Percentiles rank a stretch among this genome's conserved stretches.
These are phyloP conservation scores for Coemansia aciculifera DNA, from an alignment of 192 early-diverging fungal genomes.

Conservation along the genomic window DNA sequence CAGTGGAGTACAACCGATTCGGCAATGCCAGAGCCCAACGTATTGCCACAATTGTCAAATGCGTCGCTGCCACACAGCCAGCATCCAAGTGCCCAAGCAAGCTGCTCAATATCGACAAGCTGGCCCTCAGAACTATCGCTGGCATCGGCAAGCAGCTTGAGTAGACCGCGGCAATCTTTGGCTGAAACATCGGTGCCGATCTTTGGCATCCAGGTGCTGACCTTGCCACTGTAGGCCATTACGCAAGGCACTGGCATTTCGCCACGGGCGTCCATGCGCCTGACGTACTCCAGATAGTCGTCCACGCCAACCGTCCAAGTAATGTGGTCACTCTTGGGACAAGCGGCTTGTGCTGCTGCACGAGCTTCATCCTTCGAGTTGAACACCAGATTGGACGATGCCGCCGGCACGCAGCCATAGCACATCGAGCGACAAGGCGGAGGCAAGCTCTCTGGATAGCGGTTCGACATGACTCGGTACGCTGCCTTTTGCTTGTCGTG, in stretches of 20 bases:
- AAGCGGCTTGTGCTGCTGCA: conserved; percentile 15
- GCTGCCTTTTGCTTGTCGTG: conserved; percentile 55
- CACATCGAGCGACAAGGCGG: conserved; percentile 47
- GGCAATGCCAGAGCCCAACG: conserved; percentile 4
- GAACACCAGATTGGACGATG: conserved; percentile 33
- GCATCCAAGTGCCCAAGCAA: conserved; percentile 44
- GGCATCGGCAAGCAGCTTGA: background rate
- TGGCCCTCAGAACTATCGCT: background rate
- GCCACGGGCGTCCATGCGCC: conserved; percentile 16
- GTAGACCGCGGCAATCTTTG: background rate
- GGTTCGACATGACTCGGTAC: conserved; percentile 42
- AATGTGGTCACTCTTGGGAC: conserved; percentile 6
- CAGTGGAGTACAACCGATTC: conserved; percentile 34
- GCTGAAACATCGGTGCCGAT: background rate
- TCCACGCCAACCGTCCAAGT: conserved; percentile 39
- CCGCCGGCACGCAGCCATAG: conserved; percentile 40
- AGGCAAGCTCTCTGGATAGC: conserved; percentile 30
- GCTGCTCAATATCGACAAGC: background rate
- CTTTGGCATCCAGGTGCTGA: conserved; percentile 20
- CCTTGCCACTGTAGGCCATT: conserved; percentile 34
- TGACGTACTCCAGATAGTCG: conserved; percentile 42
- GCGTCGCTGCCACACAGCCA: conserved; percentile 41
- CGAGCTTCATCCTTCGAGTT: conserved; percentile 34
- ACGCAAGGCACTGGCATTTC: conserved; percentile 45
- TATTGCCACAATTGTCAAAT: background rate